Percentiles rank a stretch among this genome's conserved stretches.
Evolutionary conservation across 2,329 filamentous ascomycete genomes (phyloP).

Genomic region (Penicillium sp.): DNA sequence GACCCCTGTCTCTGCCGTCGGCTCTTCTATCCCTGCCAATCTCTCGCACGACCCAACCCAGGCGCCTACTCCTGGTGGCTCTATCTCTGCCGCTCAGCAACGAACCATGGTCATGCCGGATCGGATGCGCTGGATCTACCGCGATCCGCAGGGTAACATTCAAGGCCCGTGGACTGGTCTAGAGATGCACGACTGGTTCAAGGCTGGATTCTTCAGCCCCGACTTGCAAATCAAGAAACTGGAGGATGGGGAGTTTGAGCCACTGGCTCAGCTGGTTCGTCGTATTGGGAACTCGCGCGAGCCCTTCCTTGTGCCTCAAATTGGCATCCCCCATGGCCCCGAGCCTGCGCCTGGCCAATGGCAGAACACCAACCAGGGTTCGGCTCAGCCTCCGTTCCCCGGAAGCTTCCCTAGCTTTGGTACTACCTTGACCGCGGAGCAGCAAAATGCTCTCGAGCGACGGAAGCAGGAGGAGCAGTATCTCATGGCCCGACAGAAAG

Average conservation of each 20-base stretch:
- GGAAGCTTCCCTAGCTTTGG: constrained; percentile 93
- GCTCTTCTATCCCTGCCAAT: constrained; percentile 40
- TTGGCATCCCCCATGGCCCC: constrained; percentile 88
- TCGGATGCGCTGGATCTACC: constrained; percentile 97
- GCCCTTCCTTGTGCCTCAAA: constrained; percentile 96
- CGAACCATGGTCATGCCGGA: constrained; percentile 99
- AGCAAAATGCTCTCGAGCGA: constrained; percentile 95
- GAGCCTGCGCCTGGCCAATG: constrained; percentile 60
- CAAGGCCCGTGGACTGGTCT: constrained; percentile 95
- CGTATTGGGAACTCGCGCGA: constrained; percentile 97
- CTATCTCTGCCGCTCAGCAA: constrained; percentile 71
- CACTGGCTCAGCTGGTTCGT: constrained; percentile 89
- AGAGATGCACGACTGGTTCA: constrained; percentile 99
- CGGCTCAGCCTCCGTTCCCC: constrained; percentile 85
- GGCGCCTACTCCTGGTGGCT: constrained; percentile 53
- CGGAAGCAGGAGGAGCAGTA: constrained; percentile 98
- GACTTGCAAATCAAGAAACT: constrained; percentile 94
- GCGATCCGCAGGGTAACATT: constrained; percentile 88
- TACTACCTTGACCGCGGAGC: constrained; percentile 92
- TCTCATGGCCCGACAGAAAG: constrained; percentile 92
- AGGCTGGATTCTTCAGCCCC: constrained; percentile 94
- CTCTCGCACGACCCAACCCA: constrained; percentile 41
- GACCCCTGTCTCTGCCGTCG: constrained; percentile 45
- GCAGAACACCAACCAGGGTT: constrained; percentile 60
- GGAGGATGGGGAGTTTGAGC: constrained; percentile 93